These are phyloP conservation scores for Canavalia ensiformis DNA, from an alignment of 306 rosid species.

Conservation along the genomic window DNA sequence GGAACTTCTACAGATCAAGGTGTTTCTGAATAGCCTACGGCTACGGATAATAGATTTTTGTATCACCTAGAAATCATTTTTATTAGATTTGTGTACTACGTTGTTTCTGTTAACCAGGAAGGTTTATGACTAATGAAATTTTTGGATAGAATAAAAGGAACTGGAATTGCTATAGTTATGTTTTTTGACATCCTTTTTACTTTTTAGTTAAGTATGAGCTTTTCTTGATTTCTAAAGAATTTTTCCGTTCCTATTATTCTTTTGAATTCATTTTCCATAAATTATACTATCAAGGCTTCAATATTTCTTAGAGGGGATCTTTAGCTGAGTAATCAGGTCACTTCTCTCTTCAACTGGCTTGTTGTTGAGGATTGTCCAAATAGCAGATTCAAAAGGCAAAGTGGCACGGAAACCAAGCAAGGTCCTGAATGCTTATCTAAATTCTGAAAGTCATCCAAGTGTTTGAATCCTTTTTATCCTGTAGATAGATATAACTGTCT, in stretches of 20 bases:
- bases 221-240: conserved; percentile 3
- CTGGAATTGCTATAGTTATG: conserved; percentile 16
- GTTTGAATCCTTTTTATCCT: conserved; percentile 13
- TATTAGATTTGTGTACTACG: not conserved
- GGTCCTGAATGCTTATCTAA: not conserved
- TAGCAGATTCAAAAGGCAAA: conserved; percentile 25
- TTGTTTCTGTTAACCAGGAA: conserved; percentile 34
- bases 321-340: not conserved
- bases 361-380: conserved; percentile 27
- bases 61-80: conserved; percentile 21
- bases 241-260: conserved; percentile 13
- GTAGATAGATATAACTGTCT: not conserved
- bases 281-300: conserved; percentile 4
- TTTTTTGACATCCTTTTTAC: not conserved
- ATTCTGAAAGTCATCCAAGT: not conserved
- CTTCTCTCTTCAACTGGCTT: not conserved
- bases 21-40: conserved; percentile 31
- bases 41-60: conserved; percentile 5
- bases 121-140: conserved; percentile 41
- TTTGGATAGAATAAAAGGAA: conserved; percentile 38
- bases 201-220: not conserved
- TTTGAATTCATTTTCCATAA: not conserved
- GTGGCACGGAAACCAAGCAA: not conserved
- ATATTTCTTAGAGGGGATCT: conserved; percentile 1
- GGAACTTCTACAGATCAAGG: conserved; percentile 43